phyloP scores from a whole-genome alignment of 352 stramenopile species.

The Phytophthora vignae region DNA sequence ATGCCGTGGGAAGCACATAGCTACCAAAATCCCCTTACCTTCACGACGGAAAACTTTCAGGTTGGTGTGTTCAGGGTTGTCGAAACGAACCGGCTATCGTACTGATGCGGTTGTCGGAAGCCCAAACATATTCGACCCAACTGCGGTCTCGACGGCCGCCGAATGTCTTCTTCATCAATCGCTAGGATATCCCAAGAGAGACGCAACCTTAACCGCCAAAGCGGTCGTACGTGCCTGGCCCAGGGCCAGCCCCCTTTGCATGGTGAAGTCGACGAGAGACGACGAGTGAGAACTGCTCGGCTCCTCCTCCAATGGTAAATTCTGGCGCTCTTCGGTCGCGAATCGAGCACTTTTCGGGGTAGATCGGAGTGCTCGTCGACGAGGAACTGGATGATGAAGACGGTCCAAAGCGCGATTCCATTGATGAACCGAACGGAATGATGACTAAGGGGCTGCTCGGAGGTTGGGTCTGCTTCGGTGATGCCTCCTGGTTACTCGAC shows the following conservation, averaged over 20 bases:
- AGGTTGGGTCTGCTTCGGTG: constrained; percentile 8
- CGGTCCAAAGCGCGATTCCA: constrained; percentile 37
- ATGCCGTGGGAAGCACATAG: too few species aligned
- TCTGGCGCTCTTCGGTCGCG: constrained; percentile 28
- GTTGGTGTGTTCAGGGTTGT: too few species aligned
- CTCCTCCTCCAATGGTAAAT: constrained; percentile 35
- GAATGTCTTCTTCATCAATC: too few species aligned
- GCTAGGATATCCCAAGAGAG: too few species aligned
- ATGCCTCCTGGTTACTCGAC: constrained; percentile 11
- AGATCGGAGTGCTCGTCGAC: constrained; percentile 15
- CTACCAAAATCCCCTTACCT: too few species aligned
- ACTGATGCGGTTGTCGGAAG: too few species aligned
- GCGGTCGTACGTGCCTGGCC: constrained; percentile 51
- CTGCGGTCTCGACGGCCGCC: too few species aligned
- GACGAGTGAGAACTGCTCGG: constrained; percentile 50
- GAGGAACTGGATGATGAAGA: constrained; percentile 3
- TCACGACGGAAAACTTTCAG: too few species aligned
- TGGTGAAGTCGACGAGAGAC: constrained; percentile 37
- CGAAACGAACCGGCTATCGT: too few species aligned
- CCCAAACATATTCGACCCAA: too few species aligned
- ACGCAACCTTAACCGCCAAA: constrained; percentile 28
- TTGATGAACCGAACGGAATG: constrained; percentile 46
- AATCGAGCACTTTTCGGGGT: constrained; percentile 37
- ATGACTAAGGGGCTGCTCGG: neutral
- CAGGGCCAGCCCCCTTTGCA: constrained; percentile 35